Evolutionary conservation across 768 basidiomycete genomes (phyloP).

Genomic region (Suillus americanus): DNA sequence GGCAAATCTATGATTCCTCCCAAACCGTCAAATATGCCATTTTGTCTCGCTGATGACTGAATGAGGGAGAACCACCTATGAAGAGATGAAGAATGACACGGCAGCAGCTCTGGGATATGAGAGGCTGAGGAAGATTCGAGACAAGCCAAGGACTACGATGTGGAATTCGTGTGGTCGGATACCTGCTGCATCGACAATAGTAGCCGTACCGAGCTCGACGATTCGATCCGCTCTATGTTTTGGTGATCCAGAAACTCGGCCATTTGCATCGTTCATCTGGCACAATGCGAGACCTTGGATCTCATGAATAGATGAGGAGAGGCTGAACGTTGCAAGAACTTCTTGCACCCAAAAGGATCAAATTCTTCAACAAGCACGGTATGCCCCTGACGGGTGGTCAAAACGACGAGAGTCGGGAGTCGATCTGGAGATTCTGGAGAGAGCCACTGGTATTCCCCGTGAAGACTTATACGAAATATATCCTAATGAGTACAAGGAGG

Average conservation of each 20-base stretch:
- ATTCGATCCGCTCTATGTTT: slow-evolving; percentile 33
- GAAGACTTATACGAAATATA: background rate
- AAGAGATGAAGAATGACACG: background rate
- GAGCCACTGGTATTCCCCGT: background rate
- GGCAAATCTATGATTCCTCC: background rate
- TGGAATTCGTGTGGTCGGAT: slow-evolving; percentile 28
- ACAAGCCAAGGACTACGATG: slow-evolving; percentile 19
- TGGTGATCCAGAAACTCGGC: slow-evolving; percentile 30
- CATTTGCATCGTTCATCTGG: slow-evolving; percentile 29
- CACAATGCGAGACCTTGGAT: slow-evolving; percentile 11
- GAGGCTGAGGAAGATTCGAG: slow-evolving; percentile 23
- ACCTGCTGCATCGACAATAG: slow-evolving; percentile 31
- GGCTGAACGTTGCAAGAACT: too few relatives aligned
- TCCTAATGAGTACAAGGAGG: background rate
- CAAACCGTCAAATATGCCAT: slow-evolving; percentile 3
- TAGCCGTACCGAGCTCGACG: slow-evolving; percentile 26
- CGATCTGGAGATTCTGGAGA: background rate
- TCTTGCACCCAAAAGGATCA: too few relatives aligned
- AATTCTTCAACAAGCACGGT: too few relatives aligned
- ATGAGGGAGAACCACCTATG: slow-evolving; percentile 3
- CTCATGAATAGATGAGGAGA: slow-evolving; percentile 26
- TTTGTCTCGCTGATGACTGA: slow-evolving; percentile 4
- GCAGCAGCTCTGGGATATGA: slow-evolving; percentile 2
- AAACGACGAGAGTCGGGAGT: too few relatives aligned
- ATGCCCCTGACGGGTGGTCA: too few relatives aligned